Conservation (phyloP, 2,329 filamentous ascomycete species). For the Leptographium lundbergii region DNA sequence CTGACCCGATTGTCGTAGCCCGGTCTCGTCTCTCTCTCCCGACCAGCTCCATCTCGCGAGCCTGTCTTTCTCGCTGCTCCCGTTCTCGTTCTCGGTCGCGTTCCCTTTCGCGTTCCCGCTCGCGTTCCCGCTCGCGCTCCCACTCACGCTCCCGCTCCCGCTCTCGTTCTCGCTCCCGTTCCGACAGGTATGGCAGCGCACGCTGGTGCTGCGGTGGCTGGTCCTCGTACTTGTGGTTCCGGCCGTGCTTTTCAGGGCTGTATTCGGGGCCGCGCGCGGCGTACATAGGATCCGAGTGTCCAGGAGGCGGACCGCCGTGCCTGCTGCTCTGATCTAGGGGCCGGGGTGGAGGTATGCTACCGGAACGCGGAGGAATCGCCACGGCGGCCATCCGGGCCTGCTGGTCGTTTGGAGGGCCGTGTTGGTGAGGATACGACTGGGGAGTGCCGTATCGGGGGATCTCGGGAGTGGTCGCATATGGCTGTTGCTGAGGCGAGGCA, state of each 20-base stretch:
- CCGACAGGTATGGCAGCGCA: constrained; percentile 28
- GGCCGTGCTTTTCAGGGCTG: constrained; percentile 34
- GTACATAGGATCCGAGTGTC: constrained; percentile 23
- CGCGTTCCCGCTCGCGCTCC: constrained; percentile 27
- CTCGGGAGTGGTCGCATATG: constrained; percentile 41
- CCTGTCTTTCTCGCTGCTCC: constrained; percentile 14
- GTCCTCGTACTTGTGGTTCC: constrained; percentile 39
- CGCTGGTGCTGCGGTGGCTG: constrained; percentile 11
- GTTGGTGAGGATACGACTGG: constrained; percentile 35
- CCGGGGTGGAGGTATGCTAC: constrained; percentile 30
- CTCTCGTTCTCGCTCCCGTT: constrained; percentile 27
- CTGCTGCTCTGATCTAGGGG: constrained; percentile 32
- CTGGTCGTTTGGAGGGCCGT: constrained; percentile 32
- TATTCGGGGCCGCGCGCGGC: constrained; percentile 39
- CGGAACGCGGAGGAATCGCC: constrained; percentile 34
- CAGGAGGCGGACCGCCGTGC: constrained; percentile 15
- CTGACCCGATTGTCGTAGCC: constrained; percentile 16
- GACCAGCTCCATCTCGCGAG: constrained; percentile 21
- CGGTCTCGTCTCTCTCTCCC: constrained; percentile 25
- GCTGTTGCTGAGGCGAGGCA: constrained; percentile 20
- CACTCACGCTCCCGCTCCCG: constrained; percentile 19
- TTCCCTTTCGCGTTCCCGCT: constrained; percentile 14
- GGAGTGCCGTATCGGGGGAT: constrained; percentile 47
- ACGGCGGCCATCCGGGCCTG: constrained; percentile 12
- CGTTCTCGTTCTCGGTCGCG: constrained; percentile 26